Evolutionary conservation across 306 rosid genomes (phyloP).

Genomic region (Malus domestica): ASM211411v1 NC_041800.1:23949233-23949732

Average conservation of each 20-base stretch:
- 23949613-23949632: conserved; percentile 45
- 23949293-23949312: conserved; percentile 47
- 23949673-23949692: conserved; percentile 58
- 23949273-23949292: conserved; percentile 53
- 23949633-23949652: conserved; percentile 46
- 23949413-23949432: conserved; percentile 28
- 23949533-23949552: conserved; percentile 48
- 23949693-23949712: conserved; percentile 53
- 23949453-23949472: conserved; percentile 52
- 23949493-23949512: conserved; percentile 39
- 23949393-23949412: conserved; percentile 22
- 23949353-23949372: conserved; percentile 23
- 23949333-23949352: conserved; percentile 52
- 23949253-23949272: conserved; percentile 62
- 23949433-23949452: conserved; percentile 43
- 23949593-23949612: conserved; percentile 61
- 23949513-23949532: conserved; percentile 36
- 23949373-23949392: conserved; percentile 44
- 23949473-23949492: conserved; percentile 18
- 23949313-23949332: conserved; percentile 47
- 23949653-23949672: conserved; percentile 43
- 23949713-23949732: conserved; percentile 52
- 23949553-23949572: conserved; percentile 49
- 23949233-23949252: conserved; percentile 30
- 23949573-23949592: conserved; percentile 41